Conservation (phyloP, 495 filamentous ascomycete species). For the Podospora australis region DNA sequence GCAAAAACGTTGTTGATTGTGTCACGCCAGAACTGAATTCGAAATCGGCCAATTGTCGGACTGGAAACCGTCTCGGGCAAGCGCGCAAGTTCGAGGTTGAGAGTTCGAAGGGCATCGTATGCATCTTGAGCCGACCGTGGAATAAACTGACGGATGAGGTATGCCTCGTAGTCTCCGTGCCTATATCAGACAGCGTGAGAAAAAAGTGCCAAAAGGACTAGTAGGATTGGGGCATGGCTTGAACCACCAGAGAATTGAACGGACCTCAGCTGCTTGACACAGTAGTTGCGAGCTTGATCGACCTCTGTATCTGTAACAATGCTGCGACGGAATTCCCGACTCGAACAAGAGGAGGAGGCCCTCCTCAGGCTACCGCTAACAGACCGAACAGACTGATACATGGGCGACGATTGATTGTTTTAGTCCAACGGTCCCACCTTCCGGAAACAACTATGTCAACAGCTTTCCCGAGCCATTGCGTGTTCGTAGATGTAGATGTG, state of each 20-base stretch:
- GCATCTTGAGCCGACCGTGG: conserved; percentile 63
- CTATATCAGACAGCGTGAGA: too few species aligned
- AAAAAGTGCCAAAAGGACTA: neutral
- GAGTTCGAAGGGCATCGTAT: conserved; percentile 83
- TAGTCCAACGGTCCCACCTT: conserved; percentile 9
- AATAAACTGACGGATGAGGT: conserved; percentile 78
- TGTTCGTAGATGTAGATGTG: too few species aligned
- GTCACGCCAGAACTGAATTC: conserved; percentile 93
- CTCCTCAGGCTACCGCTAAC: conserved; percentile 16
- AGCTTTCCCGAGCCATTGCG: neutral
- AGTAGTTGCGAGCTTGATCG: conserved; percentile 43
- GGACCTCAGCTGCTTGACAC: conserved; percentile 42
- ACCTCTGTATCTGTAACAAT: conserved; percentile 25
- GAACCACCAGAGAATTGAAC: neutral
- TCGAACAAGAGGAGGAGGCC: conserved; percentile 8
- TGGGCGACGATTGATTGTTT: neutral
- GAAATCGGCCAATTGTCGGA: conserved; percentile 72
- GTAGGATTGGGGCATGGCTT: neutral
- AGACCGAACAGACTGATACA: conserved; percentile 16
- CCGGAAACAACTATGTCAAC: neutral
- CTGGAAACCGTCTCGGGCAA: conserved; percentile 83
- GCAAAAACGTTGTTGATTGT: conserved; percentile 65
- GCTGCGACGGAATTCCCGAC: conserved; percentile 10
- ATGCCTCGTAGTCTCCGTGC: conserved; percentile 71
- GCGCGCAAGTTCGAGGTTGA: conserved; percentile 85